phyloP scores from a whole-genome alignment of 306 rosid genomes.

The Sphenostylis stenocarpa region DNA sequence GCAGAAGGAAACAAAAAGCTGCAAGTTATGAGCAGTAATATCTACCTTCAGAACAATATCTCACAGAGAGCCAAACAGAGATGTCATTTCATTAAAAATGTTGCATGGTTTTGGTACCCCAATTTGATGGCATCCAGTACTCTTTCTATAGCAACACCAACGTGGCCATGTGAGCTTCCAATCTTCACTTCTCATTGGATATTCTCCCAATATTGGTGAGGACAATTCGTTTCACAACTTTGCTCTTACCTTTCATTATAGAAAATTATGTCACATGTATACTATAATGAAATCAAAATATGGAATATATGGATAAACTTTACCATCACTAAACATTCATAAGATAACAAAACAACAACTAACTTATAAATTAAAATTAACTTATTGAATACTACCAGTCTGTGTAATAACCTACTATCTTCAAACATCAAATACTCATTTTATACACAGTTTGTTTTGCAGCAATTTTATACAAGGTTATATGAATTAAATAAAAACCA shows the following conservation, averaged over 20 bases:
- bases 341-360: no score
- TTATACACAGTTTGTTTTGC: no score
- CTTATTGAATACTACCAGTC: no score
- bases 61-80: conserved; percentile 42
- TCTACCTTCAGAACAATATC: conserved; percentile 43
- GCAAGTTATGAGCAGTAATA: conserved; percentile 37
- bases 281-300: no score
- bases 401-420: no score
- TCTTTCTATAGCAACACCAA: conserved; percentile 32
- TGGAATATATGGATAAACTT: no score
- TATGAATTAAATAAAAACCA: background rate
- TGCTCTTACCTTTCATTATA: background rate
- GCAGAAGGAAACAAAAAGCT: conserved; percentile 40
- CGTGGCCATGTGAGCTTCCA: conserved; percentile 38
- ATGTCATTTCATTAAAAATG: conserved; percentile 45
- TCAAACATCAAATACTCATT: no score
- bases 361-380: no score
- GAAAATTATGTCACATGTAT: no score
- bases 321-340: no score
- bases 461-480: background rate
- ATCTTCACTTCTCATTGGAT: conserved; percentile 39
- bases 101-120: conserved; percentile 48
- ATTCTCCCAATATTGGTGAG: conserved; percentile 13
- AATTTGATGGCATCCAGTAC: conserved; percentile 40
- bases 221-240: conserved; percentile 20